Base-by-base conservation (phyloP, 2,329 filamentous ascomycete species). In the Ophiosphaerella korrae region DNA sequence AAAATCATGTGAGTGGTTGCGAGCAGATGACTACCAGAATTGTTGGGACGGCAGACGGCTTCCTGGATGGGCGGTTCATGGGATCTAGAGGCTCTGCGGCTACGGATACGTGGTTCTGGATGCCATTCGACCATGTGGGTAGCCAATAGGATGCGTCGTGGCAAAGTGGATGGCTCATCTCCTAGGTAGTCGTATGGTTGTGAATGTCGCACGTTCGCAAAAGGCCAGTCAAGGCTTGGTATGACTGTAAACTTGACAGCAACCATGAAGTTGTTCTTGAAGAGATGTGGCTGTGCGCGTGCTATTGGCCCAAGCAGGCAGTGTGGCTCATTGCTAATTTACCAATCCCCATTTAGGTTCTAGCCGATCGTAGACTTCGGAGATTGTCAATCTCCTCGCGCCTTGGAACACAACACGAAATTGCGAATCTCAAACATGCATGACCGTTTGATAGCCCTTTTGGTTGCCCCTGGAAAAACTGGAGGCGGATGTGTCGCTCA, bases 141-240 rank as follows among this genome's bases (percentile, higher is more conserved):
- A 40, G 31, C 6, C 7, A 23, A 24, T 33, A 13, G 12, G 9
- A 13, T 71, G 79, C n/a, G 43, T 36, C 18, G 24, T 35, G 37
- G 11, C 18, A 12, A 35, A 23, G 24, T 38, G 23, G 23, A 39
- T 24, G 8, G n/a, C 3, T 12, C 18, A 46, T 39, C 11, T 34
- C 18, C 24, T 34, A n/a, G n/a, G n/a, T n/a, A 24, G 14, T 7
- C 29, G 13, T 31, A 16, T 29, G 32, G 35, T n/a, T 39, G 13
- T 5, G 24, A 36, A 14, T 45, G 14, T 34, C 18, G 21, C 42
- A 26, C 16, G 13, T 16, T 29, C 8, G 12, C n/a, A 18, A 33
- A 32, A 32, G 34, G 11, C 35, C 13, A 33, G 18, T 34, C 36
- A 33, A 13, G 24, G 35, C 16, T 23, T 13, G 4, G 11, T 34